Evolutionary conservation across 2,329 filamentous ascomycete genomes (phyloP), one percentile per base, ranked within the genome.

Genomic region (Mycosphaerella sp.): DNA sequence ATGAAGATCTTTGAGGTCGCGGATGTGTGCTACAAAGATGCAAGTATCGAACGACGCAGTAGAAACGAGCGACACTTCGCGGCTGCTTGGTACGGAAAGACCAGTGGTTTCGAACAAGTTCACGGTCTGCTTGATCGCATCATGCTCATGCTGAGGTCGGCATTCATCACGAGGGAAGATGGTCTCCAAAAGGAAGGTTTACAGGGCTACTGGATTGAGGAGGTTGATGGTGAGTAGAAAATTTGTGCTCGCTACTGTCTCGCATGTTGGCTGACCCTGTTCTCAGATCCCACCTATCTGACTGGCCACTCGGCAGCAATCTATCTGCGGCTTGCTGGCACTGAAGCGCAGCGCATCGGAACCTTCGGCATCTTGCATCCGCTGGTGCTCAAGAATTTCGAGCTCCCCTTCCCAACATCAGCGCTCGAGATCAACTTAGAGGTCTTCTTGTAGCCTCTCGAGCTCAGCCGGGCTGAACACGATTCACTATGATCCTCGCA

Each of bases 341-440:
- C 62, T 26, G 87, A 90, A 76, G 80, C 86, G 60, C 76, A 80
- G 57, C 80, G 85, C 49, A 87, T 98, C 66, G 93, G 93, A 66
- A 84, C 88, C 70, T 93, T 98, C 68, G 93, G 93, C 66, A 92
- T 98, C 63, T 73, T 98, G 69, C 92, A 98, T 73, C 95, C 93
- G 42, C 86, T 83, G 5, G 93, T 97, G 61, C 76, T 97, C 66
- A 89, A 95, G 70, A 93, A 95, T 67, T 96, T 93, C 73, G 91
- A 95, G 66, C 78, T 96, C 68, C 89, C 82, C 80, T 92, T 91
- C 77, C 92, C 93, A 41, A 90, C 95, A 65, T 96, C 90, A 74
- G 90, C 89, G 42, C 75, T 98, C 63, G 93, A 98, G 77, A 81
- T 98, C 70, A 95, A 97, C 73, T 81, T 97, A 32, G 92, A 97